phyloP scores from a whole-genome alignment of 768 basidiomycete genomes.

The Boletus tomentosulus region DNA sequence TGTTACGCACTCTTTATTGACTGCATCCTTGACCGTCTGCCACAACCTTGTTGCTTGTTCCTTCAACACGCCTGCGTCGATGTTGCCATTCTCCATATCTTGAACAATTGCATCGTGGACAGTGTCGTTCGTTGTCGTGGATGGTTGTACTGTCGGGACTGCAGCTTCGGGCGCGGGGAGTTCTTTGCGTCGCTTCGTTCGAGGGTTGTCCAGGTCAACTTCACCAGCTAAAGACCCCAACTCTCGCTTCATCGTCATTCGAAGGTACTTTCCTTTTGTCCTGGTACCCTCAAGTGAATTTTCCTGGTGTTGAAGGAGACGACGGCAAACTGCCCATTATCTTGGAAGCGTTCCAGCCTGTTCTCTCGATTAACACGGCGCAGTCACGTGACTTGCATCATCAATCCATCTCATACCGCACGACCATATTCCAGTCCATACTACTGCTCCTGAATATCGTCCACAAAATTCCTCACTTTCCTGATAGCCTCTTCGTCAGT shows the following conservation, averaged over 20 bases:
- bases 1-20: constrained; percentile 83
- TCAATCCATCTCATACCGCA: background rate
- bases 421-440: background rate
- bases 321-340: constrained; percentile 33
- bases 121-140: constrained; percentile 30
- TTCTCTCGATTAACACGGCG: constrained; percentile 15
- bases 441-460: constrained; percentile 15
- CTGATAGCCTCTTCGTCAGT: constrained; percentile 52
- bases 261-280: constrained; percentile 12
- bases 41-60: constrained; percentile 70
- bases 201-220: constrained; percentile 43
- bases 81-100: constrained; percentile 19
- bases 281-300: constrained; percentile 24
- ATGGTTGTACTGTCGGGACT: constrained; percentile 27
- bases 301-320: constrained; percentile 25
- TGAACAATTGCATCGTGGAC: constrained; percentile 20
- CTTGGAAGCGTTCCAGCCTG: constrained; percentile 26
- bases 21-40: constrained; percentile 76
- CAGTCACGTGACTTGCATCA: constrained; percentile 26
- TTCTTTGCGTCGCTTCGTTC: constrained; percentile 50
- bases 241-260: constrained; percentile 51
- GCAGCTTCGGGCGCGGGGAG: constrained; percentile 40
- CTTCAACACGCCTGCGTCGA: constrained; percentile 40
- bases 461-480: constrained; percentile 47
- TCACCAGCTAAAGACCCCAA: constrained; percentile 36